Base-by-base conservation (phyloP, 129 eudicot genomes). In the Chrysanthemum seticuspe region DNA sequence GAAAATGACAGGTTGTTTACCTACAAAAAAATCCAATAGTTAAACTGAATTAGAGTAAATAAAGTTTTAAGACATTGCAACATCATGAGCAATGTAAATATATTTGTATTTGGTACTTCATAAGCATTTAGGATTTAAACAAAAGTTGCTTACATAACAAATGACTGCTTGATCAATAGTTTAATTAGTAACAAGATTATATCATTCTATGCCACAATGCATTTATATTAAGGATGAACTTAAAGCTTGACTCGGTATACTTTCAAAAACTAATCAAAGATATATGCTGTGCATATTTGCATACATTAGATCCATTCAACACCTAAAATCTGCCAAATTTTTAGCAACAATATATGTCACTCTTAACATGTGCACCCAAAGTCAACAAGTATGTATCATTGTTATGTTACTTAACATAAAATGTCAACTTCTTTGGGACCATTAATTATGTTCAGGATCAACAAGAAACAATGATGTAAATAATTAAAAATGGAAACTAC, bases 401-500 rank as follows among this genome's bases (percentile, higher is more conserved):
- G 34, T 29, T 29, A 62, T 31, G 67, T 62, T 52, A 67, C 57
- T 21, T 67, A 27, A 67, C 48, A 29, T 60, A 45, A 61, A 61
- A 48, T 15, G 62, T 74, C 78, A 74, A 16, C 62, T 13, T 51
- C 47, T 64, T 10, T 73, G 70, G 45, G 54, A 69, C 74, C 51
- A 29, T 55, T 29, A 70, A 34, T 19, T 19, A 19, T 15, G 54
- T 67, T 57, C 34, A 11, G 51, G 18, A 13, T 62, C 10, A 53
- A 3, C 71, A 53, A 60, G 62, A 76, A 76, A 76, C 48, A 31
- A 16, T 13, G 61, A 62, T 36, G 10, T 29, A 18, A 50, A n/a
- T 50, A 29, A 69, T 61, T 68, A 60, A 68, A 60, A 31, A 49
- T 58, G 44, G 16, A 62, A 62, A 53, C 34, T 45, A 70, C 72